These are phyloP conservation scores for Xanthoconium purpureum DNA, from an alignment of 768 basidiomycete species.

Conservation along the genomic window DNA sequence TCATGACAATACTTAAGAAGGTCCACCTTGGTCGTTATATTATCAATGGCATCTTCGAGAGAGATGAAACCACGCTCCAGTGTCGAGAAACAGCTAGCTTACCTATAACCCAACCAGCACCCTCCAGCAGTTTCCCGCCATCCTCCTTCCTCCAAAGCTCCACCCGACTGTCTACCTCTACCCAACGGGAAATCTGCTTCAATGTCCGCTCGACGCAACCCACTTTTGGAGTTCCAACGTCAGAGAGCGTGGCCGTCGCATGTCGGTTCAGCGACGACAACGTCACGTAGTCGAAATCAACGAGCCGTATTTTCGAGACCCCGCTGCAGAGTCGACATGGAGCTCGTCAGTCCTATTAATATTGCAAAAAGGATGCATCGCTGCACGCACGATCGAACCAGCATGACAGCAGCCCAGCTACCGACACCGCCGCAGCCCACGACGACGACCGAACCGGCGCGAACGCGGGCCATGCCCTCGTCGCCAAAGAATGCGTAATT, in stretches of 20 bases:
- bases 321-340: constrained; percentile 44
- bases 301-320: constrained; percentile 69
- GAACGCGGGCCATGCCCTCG: constrained; percentile 76
- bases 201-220: constrained; percentile 65
- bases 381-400: constrained; percentile 74
- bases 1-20: constrained; percentile 85
- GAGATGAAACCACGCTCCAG: constrained; percentile 4
- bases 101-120: constrained; percentile 94
- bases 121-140: constrained; percentile 69
- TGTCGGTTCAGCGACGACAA: constrained; percentile 94
- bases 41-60: constrained; percentile 88
- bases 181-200: constrained; percentile 77
- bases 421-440: constrained; percentile 98
- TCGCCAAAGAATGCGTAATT: constrained; percentile 96
- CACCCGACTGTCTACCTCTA: constrained; percentile 77
- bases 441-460: constrained; percentile 74
- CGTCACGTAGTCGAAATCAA: constrained; percentile 96
- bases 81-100: constrained; percentile 17
- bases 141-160: constrained; percentile 87
- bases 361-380: neutral
- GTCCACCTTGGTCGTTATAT: constrained; percentile 95
- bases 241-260: constrained; percentile 81
- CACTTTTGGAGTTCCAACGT: constrained; percentile 95
- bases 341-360: neutral
- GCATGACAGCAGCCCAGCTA: constrained; percentile 94